These are phyloP conservation scores for Raddia distichophylla DNA, from an alignment of 176 grass and related monocot genomes.

Conservation along the genomic window DNA sequence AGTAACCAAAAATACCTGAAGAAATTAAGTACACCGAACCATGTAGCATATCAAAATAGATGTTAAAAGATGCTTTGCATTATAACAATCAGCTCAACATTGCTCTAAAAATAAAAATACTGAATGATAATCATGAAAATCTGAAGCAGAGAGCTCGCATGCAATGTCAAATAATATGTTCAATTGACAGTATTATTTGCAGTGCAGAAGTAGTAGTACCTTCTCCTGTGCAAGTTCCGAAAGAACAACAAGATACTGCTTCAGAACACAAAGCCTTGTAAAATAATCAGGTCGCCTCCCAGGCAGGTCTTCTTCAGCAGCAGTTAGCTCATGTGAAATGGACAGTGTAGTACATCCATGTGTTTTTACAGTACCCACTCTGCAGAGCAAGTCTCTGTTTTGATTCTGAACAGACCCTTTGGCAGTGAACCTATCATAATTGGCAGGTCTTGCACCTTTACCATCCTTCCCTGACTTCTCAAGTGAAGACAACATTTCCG, in stretches of 20 bases:
- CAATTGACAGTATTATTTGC: conserved; percentile 10
- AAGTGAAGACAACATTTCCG: conserved; percentile 51
- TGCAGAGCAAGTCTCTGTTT: conserved; percentile 31
- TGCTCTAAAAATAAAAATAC: neutral
- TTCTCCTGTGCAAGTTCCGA: conserved; percentile 65
- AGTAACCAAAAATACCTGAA: neutral
- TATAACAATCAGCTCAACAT: neutral
- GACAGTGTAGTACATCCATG: conserved; percentile 33
- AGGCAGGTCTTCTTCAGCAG: conserved; percentile 42
- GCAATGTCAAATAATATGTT: conserved; percentile 30
- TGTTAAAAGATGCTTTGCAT: neutral
- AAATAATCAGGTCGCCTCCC: conserved; percentile 41
- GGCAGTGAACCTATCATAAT: conserved; percentile 29
- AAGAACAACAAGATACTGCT: conserved; percentile 60
- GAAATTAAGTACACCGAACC: neutral
- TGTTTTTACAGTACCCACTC: conserved; percentile 28
- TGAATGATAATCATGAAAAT: conserved; percentile 10
- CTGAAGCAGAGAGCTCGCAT: conserved; percentile 14
- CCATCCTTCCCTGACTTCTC: conserved; percentile 50
- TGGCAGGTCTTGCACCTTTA: conserved; percentile 37
- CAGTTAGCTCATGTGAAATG: conserved; percentile 12
- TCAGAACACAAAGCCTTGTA: conserved; percentile 57
- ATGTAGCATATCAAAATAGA: neutral
- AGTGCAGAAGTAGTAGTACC: conserved; percentile 47
- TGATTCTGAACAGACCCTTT: conserved; percentile 41